Conservation (phyloP, 225 moss, liverwort and hornwort genomes). For the Climacium dendroides region DNA sequence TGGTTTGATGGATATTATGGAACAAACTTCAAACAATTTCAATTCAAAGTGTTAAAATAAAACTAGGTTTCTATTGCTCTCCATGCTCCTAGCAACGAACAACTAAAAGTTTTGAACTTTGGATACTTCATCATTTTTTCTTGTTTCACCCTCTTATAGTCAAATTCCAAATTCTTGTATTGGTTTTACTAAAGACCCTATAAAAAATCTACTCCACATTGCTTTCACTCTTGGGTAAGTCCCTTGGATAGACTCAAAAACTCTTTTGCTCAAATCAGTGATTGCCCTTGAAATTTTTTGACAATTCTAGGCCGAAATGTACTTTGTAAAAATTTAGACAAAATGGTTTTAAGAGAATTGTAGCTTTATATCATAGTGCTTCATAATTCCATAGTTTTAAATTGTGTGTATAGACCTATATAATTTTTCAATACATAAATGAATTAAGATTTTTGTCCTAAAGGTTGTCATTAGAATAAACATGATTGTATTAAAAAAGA, state of each 20-base stretch:
- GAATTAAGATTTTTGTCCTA: neutral
- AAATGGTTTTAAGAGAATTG: neutral
- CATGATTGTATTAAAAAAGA: neutral
- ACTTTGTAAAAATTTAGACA: neutral
- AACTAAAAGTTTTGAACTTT: too few species aligned
- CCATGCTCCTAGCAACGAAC: accelerated
- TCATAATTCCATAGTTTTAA: neutral
- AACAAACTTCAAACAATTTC: neutral
- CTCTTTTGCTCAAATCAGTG: neutral
- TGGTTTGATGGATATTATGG: neutral
- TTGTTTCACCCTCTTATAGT: accelerated
- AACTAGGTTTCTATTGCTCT: accelerated
- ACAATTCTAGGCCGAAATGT: neutral
- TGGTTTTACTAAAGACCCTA: accelerated
- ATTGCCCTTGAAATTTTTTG: neutral
- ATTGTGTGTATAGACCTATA: neutral
- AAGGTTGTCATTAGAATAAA: neutral
- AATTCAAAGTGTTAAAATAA: neutral
- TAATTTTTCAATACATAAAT: neutral
- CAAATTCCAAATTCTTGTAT: neutral
- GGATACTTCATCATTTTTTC: neutral
- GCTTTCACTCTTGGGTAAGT: neutral
- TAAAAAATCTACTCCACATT: accelerated
- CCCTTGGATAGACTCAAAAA: neutral
- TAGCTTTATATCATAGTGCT: neutral